Conservation (phyloP, 345 rosid genomes). For the Eucalyptus microcorys region DNA sequence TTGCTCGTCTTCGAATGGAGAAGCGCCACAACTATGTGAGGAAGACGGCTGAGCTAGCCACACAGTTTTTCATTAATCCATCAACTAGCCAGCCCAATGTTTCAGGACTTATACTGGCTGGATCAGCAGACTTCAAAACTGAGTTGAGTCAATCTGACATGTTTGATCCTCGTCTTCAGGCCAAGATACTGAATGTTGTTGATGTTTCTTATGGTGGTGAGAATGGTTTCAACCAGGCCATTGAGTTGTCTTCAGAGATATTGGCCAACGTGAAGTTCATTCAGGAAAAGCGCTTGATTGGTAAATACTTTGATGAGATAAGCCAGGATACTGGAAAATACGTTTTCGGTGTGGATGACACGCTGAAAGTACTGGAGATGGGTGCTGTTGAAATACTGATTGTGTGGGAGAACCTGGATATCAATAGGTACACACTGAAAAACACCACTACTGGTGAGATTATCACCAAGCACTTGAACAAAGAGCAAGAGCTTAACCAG, state of each 20-base stretch:
- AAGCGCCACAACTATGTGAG: constrained; percentile 78
- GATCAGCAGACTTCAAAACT: constrained; percentile 70
- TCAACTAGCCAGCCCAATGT: constrained; percentile 68
- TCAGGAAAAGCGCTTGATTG: constrained; percentile 64
- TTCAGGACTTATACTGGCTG: constrained; percentile 53
- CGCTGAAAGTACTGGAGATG: constrained; percentile 54
- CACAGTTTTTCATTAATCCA: constrained; percentile 52
- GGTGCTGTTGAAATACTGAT: constrained; percentile 63
- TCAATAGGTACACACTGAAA: constrained; percentile 34
- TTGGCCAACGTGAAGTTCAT: constrained; percentile 60
- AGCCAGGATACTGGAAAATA: constrained; percentile 71
- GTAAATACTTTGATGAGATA: constrained; percentile 66
- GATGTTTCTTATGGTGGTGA: constrained; percentile 72
- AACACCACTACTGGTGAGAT: constrained; percentile 27
- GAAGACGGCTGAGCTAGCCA: constrained; percentile 70
- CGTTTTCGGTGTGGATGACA: constrained; percentile 64
- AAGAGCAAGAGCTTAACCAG: constrained; percentile 46
- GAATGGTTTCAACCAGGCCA: constrained; percentile 71
- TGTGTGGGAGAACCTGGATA: constrained; percentile 64
- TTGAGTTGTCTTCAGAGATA: constrained; percentile 57
- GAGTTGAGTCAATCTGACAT: constrained; percentile 70
- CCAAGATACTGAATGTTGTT: constrained; percentile 55
- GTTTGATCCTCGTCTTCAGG: constrained; percentile 69
- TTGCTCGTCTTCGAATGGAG: constrained; percentile 72
- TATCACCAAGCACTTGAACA: constrained; percentile 34